These are phyloP conservation scores for Colletotrichum camelliae DNA, from an alignment of 2,329 filamentous ascomycete species.

Conservation along the genomic window DNA sequence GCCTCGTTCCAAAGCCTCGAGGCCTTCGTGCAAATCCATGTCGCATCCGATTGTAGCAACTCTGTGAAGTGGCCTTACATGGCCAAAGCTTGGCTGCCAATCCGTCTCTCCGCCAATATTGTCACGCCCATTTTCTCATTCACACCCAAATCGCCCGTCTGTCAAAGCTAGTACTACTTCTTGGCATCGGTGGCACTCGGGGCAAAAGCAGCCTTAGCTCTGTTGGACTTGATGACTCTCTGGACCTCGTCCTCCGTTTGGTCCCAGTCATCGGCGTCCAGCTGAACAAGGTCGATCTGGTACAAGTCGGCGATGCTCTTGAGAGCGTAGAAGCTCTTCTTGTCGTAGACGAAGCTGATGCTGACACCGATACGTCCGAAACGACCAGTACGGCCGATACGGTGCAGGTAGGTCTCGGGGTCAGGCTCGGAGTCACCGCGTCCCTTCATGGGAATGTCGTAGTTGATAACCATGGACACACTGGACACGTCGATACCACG, in stretches of 20 bases:
- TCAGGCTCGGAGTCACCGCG: constrained; percentile 83
- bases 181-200: constrained; percentile 47
- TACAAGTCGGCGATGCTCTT: constrained; percentile 82
- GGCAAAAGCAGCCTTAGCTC: constrained; percentile 60
- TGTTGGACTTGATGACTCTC: constrained; percentile 76
- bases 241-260: constrained; percentile 84
- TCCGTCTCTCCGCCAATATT: not conserved
- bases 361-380: constrained; percentile 97
- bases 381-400: constrained; percentile 94
- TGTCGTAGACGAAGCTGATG: constrained; percentile 92
- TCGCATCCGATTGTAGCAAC: not conserved
- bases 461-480: constrained; percentile 99
- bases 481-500: constrained; percentile 92
- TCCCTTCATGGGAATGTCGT: constrained; percentile 82
- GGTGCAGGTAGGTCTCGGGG: constrained; percentile 94
- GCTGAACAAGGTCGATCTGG: constrained; percentile 78
- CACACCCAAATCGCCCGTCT: not conserved
- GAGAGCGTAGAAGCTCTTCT: constrained; percentile 79
- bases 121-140: not conserved
- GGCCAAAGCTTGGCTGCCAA: not conserved
- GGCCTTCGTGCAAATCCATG: not conserved
- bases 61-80: not conserved
- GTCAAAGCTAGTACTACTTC: constrained; percentile 5
- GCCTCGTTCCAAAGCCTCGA: not conserved
- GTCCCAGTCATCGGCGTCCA: constrained; percentile 91